Evolutionary conservation across 129 eudicot genomes (phyloP).

Genomic region (Helichrysum umbraculigerum): DNA sequence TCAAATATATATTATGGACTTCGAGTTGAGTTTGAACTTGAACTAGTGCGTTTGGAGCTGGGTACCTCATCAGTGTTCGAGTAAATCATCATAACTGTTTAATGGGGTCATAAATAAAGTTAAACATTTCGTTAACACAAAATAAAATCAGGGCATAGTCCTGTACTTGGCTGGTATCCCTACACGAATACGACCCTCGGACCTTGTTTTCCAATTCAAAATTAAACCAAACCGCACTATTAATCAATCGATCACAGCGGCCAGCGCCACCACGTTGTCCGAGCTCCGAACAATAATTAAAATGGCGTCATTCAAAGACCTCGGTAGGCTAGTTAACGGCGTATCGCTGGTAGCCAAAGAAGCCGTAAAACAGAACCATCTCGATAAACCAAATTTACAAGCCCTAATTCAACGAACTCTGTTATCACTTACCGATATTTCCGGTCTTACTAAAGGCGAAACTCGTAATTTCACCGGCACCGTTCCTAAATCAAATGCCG

Average conservation of each 20-base stretch:
- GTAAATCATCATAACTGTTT: too few relatives aligned
- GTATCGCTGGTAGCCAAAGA: conserved; percentile 64
- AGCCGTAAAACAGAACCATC: conserved; percentile 31
- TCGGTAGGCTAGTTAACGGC: conserved; percentile 56
- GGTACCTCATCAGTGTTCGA: too few relatives aligned
- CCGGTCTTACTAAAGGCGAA: conserved; percentile 81
- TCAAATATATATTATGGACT: too few relatives aligned
- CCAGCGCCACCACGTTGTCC: not conserved
- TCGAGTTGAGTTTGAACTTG: too few relatives aligned
- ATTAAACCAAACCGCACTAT: not conserved
- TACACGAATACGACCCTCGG: not conserved
- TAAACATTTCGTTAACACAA: too few relatives aligned
- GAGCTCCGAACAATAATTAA: not conserved
- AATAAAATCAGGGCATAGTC: too few relatives aligned
- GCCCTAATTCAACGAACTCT: conserved; percentile 50
- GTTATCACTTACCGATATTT: conserved; percentile 55
- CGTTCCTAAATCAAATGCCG: conserved; percentile 16
- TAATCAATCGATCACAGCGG: not conserved
- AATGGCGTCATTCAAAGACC: conserved; percentile 52
- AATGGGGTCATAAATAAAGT: too few relatives aligned
- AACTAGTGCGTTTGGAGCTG: too few relatives aligned
- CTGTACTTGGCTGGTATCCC: not conserved
- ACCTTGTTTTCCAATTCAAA: not conserved
- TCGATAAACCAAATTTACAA: conserved; percentile 37
- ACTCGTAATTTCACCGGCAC: conserved; percentile 27